These are phyloP conservation scores for Ensete glaucum DNA, from an alignment of 176 grass and related monocot species.

Conservation along the genomic window DNA sequence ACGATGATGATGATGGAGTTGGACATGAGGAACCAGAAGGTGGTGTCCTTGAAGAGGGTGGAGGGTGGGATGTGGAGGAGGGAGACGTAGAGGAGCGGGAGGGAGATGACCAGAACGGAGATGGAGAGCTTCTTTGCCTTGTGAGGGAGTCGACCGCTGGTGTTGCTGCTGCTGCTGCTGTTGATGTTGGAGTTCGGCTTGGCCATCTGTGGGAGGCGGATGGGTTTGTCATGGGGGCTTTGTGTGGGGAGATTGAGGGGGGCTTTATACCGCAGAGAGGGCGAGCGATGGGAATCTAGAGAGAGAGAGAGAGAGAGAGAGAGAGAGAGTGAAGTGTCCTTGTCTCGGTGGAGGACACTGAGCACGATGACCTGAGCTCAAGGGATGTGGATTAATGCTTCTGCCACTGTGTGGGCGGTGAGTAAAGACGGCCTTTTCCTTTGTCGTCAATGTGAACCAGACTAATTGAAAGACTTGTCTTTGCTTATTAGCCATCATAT, in stretches of 20 bases:
- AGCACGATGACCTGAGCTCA: neutral
- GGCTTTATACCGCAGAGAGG: neutral
- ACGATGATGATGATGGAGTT: constrained; percentile 95
- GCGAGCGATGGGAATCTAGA: neutral
- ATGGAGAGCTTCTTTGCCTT: constrained; percentile 51
- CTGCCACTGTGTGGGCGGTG: neutral
- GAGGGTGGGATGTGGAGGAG: constrained; percentile 71
- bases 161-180: constrained; percentile 10
- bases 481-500: too few relatives aligned
- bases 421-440: neutral
- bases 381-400: constrained; percentile 1
- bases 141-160: neutral
- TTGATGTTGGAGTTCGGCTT: constrained; percentile 2
- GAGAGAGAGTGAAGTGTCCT: neutral
- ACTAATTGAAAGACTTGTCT: too few relatives aligned
- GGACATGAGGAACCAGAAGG: constrained; percentile 99
- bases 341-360: neutral
- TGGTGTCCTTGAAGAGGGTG: constrained; percentile 74
- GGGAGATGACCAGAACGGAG: constrained; percentile 62
- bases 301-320: neutral
- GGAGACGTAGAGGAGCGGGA: constrained; percentile 82
- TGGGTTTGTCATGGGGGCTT: too few relatives aligned
- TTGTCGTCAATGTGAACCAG: too few relatives aligned
- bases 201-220: neutral
- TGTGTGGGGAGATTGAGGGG: neutral